Percentiles rank a stretch among this genome's conserved stretches.
These are phyloP conservation scores for Oidiodendron maius DNA, from an alignment of 495 filamentous ascomycete genomes.

Conservation along the genomic window DNA sequence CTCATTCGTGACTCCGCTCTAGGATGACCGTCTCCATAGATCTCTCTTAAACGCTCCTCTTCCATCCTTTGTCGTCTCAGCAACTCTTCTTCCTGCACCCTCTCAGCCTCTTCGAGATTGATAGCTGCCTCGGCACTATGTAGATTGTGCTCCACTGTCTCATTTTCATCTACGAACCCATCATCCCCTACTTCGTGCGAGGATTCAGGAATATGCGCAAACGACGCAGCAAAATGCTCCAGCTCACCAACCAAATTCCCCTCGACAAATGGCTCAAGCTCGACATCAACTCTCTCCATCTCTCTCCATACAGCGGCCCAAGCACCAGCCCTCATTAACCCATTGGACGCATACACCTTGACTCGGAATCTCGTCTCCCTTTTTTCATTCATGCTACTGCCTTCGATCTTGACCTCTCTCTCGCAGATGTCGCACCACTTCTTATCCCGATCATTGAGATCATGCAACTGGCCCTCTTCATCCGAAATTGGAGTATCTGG, in stretches of 20 bases:
- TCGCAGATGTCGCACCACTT: constrained; percentile 58
- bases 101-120: constrained; percentile 18
- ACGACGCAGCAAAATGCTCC: constrained; percentile 32
- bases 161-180: constrained; percentile 25
- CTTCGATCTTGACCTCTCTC: constrained; percentile 37
- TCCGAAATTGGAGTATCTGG: constrained; percentile 27
- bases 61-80: constrained; percentile 21
- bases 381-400: constrained; percentile 12
- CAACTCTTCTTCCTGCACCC: constrained; percentile 5
- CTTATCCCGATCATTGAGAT: constrained; percentile 24
- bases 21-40: constrained; percentile 31
- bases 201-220: constrained; percentile 20
- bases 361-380: constrained; percentile 65
- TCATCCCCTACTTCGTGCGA: constrained; percentile 19
- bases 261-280: constrained; percentile 64
- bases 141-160: background rate
- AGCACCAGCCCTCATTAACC: constrained; percentile 82
- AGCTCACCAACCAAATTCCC: constrained; percentile 34
- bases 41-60: constrained; percentile 45
- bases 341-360: constrained; percentile 88
- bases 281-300: constrained; percentile 96
- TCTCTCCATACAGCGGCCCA: constrained; percentile 94
- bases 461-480: constrained; percentile 38
- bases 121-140: constrained; percentile 5
- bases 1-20: constrained; percentile 18